Evolutionary conservation across 2,329 filamentous ascomycete species (phyloP).

Genomic region (Venturia carpophila): DNA sequence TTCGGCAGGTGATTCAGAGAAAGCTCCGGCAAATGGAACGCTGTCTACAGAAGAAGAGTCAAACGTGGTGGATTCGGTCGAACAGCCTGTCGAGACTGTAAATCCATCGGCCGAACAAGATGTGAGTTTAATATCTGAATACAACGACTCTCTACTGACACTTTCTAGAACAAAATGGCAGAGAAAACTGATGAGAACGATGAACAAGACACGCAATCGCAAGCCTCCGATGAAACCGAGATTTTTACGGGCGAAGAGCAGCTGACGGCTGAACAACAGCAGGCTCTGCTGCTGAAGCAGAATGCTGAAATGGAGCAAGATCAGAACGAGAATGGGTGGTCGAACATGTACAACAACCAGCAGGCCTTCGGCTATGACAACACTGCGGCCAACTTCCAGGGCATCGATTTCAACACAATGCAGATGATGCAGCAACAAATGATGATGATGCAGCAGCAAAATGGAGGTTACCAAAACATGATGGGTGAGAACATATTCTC

Average conservation of each 20-base stretch:
- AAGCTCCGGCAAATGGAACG: background rate
- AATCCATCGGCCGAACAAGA: constrained; percentile 2
- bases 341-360: constrained; percentile 5
- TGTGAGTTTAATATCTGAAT: background rate
- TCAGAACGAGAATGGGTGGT: constrained; percentile 12
- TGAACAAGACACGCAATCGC: constrained; percentile 11
- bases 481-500: constrained; percentile 62
- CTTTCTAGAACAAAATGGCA: background rate
- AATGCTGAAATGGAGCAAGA: constrained; percentile 11
- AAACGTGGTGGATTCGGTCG: constrained; percentile 9
- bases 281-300: constrained; percentile 5
- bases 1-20: constrained; percentile 14
- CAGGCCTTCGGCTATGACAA: background rate
- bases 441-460: constrained; percentile 40
- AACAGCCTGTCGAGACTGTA: background rate
- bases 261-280: constrained; percentile 4
- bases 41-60: background rate
- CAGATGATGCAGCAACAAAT: constrained; percentile 54
- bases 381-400: background rate
- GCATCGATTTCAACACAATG: constrained; percentile 10
- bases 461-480: constrained; percentile 67
- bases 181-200: constrained; percentile 5
- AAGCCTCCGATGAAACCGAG: constrained; percentile 12
- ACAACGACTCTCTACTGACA: background rate
- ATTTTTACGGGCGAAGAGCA: constrained; percentile 16